Evolutionary conservation across 2,329 filamentous ascomycete genomes (phyloP).

Genomic region (Claviceps pusilla): DNA sequence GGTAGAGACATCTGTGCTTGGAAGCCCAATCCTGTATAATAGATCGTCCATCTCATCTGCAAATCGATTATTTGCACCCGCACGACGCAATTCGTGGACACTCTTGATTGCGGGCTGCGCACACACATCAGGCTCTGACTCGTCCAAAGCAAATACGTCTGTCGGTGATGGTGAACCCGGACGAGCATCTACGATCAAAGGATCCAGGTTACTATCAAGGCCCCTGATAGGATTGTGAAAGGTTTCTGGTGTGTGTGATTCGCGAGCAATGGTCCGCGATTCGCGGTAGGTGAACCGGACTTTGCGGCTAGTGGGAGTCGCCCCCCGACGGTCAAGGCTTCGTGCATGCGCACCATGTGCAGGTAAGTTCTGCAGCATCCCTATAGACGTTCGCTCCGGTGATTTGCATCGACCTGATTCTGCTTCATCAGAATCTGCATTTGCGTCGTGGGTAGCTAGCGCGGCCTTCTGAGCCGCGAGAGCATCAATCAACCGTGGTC

Average conservation of each 20-base stretch:
- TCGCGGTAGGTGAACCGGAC: constrained; percentile 23
- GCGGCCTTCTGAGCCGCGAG: constrained; percentile 6
- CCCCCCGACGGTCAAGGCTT: constrained; percentile 12
- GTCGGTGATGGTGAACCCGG: constrained; percentile 11
- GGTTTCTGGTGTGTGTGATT: constrained; percentile 14
- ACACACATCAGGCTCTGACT: constrained; percentile 25
- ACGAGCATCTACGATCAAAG: constrained; percentile 8
- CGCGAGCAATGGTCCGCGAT: constrained; percentile 15
- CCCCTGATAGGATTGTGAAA: constrained; percentile 6
- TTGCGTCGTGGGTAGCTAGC: background rate
- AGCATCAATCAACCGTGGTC: constrained; percentile 8
- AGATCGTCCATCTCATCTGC: constrained; percentile 52
- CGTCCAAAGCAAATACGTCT: constrained; percentile 14
- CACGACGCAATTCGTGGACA: constrained; percentile 50
- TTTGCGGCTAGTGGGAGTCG: constrained; percentile 15
- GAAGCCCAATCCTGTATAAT: constrained; percentile 42
- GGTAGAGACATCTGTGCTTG: constrained; percentile 30
- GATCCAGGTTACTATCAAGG: constrained; percentile 9
- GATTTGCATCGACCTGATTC: background rate
- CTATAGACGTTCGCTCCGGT: background rate
- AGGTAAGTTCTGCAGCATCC: background rate
- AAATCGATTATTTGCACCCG: constrained; percentile 51
- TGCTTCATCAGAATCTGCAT: background rate
- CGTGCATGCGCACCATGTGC: constrained; percentile 9
- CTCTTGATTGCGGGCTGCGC: constrained; percentile 40